Evolutionary conservation across 768 basidiomycete species (phyloP).

Genomic region (Suillus luteus): DNA sequence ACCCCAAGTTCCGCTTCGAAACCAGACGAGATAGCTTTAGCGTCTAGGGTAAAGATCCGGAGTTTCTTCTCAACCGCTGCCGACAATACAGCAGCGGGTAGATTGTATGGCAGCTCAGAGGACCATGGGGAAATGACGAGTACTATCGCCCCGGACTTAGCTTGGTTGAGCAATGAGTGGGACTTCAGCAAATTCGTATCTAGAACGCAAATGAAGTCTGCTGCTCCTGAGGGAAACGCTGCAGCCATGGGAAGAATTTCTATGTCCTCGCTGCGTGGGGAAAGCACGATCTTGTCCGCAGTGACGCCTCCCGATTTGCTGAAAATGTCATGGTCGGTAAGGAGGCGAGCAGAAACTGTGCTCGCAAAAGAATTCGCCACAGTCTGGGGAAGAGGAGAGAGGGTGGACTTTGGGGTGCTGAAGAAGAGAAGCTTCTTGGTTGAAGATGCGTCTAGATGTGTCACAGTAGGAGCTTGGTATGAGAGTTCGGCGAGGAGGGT

Average conservation of each 20-base stretch:
- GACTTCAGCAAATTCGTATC: slow-evolving; percentile 79
- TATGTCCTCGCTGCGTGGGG: slow-evolving; percentile 41
- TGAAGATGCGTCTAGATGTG: slow-evolving; percentile 27
- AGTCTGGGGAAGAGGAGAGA: slow-evolving; percentile 49
- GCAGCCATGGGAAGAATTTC: slow-evolving; percentile 54
- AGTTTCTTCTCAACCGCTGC: slow-evolving; percentile 54
- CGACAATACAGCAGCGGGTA: slow-evolving; percentile 51
- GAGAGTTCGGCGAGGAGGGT: slow-evolving; percentile 38
- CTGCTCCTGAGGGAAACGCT: slow-evolving; percentile 53
- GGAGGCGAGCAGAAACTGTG: slow-evolving; percentile 56
- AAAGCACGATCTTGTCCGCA: slow-evolving; percentile 68
- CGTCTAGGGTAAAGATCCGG: slow-evolving; percentile 61
- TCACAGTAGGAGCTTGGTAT: slow-evolving; percentile 29
- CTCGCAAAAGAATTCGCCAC: slow-evolving; percentile 60
- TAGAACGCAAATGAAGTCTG: slow-evolving; percentile 74
- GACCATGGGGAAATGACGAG: slow-evolving; percentile 80
- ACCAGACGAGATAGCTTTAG: slow-evolving; percentile 50
- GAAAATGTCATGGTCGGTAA: slow-evolving; percentile 74
- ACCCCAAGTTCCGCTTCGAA: slow-evolving; percentile 35
- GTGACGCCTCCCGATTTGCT: slow-evolving; percentile 72
- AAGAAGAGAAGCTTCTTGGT: slow-evolving; percentile 57
- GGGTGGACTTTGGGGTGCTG: slow-evolving; percentile 46
- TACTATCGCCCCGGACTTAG: slow-evolving; percentile 67
- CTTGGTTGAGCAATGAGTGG: slow-evolving; percentile 68
- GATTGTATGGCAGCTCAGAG: slow-evolving; percentile 65